Conservation (phyloP, 805 yeast genomes). For the Zygotorulaspora florentina region DNA sequence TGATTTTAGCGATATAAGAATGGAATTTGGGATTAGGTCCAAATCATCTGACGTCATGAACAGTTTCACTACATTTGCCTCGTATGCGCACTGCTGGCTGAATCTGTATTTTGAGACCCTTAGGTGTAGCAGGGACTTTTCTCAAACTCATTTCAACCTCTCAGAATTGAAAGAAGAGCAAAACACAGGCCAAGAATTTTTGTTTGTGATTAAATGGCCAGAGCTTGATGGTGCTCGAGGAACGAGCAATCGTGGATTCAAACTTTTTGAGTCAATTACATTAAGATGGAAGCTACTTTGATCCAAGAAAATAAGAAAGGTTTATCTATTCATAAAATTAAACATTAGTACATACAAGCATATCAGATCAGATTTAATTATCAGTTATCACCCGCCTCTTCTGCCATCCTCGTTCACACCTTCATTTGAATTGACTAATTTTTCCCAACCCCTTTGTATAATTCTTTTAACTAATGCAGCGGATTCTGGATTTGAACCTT, state of each 20-base stretch:
- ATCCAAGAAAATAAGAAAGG: neutral
- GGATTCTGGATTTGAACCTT: conserved; percentile 31
- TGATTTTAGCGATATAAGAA: conserved; percentile 21
- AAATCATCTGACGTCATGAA: conserved; percentile 15
- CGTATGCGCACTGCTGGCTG: conserved; percentile 39
- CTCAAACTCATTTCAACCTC: conserved; percentile 10
- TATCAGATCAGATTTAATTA: neutral
- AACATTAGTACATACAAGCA: neutral
- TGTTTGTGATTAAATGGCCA: conserved; percentile 38
- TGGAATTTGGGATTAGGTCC: conserved; percentile 23
- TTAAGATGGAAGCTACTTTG: conserved; percentile 28
- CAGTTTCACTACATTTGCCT: conserved; percentile 17
- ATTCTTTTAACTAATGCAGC: conserved; percentile 43
- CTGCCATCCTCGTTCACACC: conserved; percentile 25
- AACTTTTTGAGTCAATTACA: conserved; percentile 48
- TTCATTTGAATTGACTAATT: conserved; percentile 30
- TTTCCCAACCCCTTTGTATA: conserved; percentile 47
- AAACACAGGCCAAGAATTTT: conserved; percentile 13
- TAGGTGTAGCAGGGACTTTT: conserved; percentile 16
- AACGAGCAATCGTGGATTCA: conserved; percentile 47
- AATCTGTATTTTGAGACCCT: conserved; percentile 43
- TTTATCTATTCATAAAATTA: neutral
- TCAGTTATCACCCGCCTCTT: conserved; percentile 50
- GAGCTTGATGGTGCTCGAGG: conserved; percentile 70
- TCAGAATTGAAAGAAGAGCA: conserved; percentile 18